phyloP scores from a whole-genome alignment of 1,284 basidiomycete species.

The Exobasidium cylindrosporum region DNA sequence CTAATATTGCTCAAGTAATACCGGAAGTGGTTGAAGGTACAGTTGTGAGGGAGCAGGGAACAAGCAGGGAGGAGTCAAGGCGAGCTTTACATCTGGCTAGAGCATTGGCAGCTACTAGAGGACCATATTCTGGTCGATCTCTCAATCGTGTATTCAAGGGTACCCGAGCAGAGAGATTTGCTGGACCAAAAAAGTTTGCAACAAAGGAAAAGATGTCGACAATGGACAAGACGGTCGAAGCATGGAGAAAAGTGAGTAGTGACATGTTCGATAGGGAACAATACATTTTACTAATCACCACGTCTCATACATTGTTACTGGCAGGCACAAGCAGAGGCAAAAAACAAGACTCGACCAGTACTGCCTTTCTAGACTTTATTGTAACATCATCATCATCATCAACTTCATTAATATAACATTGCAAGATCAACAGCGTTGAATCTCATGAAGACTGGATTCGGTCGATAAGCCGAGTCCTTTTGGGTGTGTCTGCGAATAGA shows the following conservation, averaged over 20 bases:
- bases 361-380: conserved; percentile 3
- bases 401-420: neutral
- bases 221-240: neutral
- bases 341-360: neutral
- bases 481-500: conserved; percentile 67
- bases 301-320: too few species aligned
- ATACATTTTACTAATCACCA: too few species aligned
- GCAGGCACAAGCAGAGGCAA: conserved; percentile 1
- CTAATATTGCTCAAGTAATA: too few species aligned
- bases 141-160: neutral
- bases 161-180: neutral
- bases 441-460: conserved; percentile 27
- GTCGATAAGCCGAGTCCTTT: conserved; percentile 37
- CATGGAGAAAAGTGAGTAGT: neutral
- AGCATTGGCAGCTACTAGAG: neutral
- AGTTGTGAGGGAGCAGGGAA: neutral
- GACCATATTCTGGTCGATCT: neutral
- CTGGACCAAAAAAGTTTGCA: neutral
- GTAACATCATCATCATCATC: neutral
- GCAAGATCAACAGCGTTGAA: neutral
- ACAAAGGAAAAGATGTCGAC: neutral
- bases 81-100: neutral
- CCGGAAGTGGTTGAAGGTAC: neutral
- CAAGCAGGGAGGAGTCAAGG: neutral
- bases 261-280: too few species aligned